Conservation (phyloP, 345 rosid genomes). For the Arabis alpina region DNA sequence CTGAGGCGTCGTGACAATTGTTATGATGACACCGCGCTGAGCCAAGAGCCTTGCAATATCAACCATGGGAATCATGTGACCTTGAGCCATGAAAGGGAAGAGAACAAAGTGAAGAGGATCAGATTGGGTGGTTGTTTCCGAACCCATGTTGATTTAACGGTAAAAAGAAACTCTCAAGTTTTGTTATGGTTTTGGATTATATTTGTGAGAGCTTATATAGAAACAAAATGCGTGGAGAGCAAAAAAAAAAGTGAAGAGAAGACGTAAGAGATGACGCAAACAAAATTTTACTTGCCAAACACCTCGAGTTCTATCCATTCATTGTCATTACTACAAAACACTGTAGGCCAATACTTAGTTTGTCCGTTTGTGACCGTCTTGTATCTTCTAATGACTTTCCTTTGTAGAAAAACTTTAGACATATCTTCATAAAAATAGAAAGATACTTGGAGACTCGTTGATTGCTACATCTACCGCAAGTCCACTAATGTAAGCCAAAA, state of each 20-base stretch:
- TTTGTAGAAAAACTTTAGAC: neutral
- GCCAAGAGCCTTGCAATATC: slow-evolving; percentile 60
- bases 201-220: slow-evolving; percentile 27
- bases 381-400: slow-evolving; percentile 3
- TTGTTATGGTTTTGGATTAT: slow-evolving; percentile 23
- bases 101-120: slow-evolving; percentile 48
- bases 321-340: slow-evolving; percentile 20
- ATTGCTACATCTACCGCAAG: slow-evolving; percentile 17
- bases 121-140: neutral
- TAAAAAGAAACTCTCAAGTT: slow-evolving; percentile 1
- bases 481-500: slow-evolving; percentile 3
- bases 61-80: slow-evolving; percentile 61
- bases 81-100: slow-evolving; percentile 66
- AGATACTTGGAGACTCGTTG: slow-evolving; percentile 18
- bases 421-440: neutral
- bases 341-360: slow-evolving; percentile 20
- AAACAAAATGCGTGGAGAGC: slow-evolving; percentile 21
- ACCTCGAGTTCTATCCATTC: slow-evolving; percentile 14
- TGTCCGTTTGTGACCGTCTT: slow-evolving; percentile 32
- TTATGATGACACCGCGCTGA: slow-evolving; percentile 45
- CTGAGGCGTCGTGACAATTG: slow-evolving; percentile 53
- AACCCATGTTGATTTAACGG: neutral
- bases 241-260: neutral
- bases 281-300: slow-evolving; percentile 23
- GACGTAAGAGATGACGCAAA: slow-evolving; percentile 38